Conservation (phyloP, 139 green algal genomes). For the Chlorella sp. region DNA sequence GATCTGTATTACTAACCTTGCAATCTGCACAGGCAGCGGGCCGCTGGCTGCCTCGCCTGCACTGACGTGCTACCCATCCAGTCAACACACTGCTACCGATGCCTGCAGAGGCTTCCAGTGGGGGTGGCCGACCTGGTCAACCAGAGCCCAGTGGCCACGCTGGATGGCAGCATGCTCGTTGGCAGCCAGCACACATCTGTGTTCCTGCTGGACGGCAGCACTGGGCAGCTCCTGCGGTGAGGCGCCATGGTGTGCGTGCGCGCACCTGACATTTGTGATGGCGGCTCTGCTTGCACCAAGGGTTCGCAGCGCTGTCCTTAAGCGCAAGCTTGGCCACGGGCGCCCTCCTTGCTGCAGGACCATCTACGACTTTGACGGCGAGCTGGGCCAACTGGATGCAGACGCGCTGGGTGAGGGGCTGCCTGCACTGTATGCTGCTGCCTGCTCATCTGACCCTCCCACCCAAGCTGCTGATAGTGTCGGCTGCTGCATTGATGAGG, state of each 20-base stretch:
- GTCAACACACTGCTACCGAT: background rate
- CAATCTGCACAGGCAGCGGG: background rate
- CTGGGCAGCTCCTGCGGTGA: slow-evolving; percentile 60
- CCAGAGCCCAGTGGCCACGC: slow-evolving; percentile 77
- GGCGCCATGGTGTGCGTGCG: too few species aligned
- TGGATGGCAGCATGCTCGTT: slow-evolving; percentile 87
- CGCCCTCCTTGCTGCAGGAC: background rate
- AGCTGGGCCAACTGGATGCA: slow-evolving; percentile 45
- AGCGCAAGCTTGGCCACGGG: too few species aligned
- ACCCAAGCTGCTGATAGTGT: too few species aligned
- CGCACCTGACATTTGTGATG: too few species aligned
- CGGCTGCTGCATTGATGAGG: too few species aligned
- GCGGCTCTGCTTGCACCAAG: too few species aligned
- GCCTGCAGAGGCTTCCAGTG: slow-evolving; percentile 81
- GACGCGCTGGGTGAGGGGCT: slow-evolving; percentile 38
- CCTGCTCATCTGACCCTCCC: background rate
- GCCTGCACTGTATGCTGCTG: background rate
- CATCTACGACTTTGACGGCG: slow-evolving; percentile 35
- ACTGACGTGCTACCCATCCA: background rate
- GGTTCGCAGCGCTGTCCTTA: too few species aligned
- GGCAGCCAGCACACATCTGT: slow-evolving; percentile 76
- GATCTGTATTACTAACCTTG: background rate
- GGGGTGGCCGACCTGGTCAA: slow-evolving; percentile 89
- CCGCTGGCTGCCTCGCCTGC: too few species aligned
- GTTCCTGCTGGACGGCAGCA: slow-evolving; percentile 81